Conservation (phyloP, 768 basidiomycete species). For the Saitozyma podzolica region DNA sequence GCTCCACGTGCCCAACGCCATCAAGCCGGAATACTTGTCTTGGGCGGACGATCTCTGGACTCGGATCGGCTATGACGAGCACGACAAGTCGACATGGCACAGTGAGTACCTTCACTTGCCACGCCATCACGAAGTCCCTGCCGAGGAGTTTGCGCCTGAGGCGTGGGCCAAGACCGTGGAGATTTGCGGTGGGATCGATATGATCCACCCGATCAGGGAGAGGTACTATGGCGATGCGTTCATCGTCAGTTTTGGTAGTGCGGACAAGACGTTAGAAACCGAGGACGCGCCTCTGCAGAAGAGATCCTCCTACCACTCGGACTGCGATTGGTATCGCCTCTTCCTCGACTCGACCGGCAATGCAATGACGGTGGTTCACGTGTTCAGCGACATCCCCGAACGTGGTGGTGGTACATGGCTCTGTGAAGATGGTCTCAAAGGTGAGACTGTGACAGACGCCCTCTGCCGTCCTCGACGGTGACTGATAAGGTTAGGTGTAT, state of each 20-base stretch:
- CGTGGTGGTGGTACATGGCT: slow-evolving; percentile 24
- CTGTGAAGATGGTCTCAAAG: slow-evolving; percentile 25
- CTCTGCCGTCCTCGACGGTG: not conserved
- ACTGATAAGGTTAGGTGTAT: slow-evolving; percentile 6
- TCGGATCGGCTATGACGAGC: slow-evolving; percentile 20
- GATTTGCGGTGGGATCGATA: slow-evolving; percentile 25
- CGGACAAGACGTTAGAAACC: slow-evolving; percentile 7
- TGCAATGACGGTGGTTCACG: slow-evolving; percentile 28
- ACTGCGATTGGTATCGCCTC: slow-evolving; percentile 29
- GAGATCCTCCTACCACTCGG: slow-evolving; percentile 19
- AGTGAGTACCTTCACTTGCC: slow-evolving; percentile 12
- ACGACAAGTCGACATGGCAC: slow-evolving; percentile 23
- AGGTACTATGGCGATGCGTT: slow-evolving; percentile 27
- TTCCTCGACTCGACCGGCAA: slow-evolving; percentile 28
- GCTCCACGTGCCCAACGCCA: slow-evolving; percentile 17
- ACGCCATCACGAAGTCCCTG: slow-evolving; percentile 23
- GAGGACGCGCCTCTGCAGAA: slow-evolving; percentile 9
- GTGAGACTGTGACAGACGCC: not conserved
- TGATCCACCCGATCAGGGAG: slow-evolving; percentile 21
- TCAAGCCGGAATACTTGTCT: slow-evolving; percentile 18
- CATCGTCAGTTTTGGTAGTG: slow-evolving; percentile 27
- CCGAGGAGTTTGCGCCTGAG: slow-evolving; percentile 21
- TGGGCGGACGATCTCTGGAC: slow-evolving; percentile 28
- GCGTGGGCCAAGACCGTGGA: slow-evolving; percentile 27
- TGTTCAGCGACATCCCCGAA: slow-evolving; percentile 25